A percentile compares a stretch with the other conserved stretches of the same genome.
Evolutionary conservation across 2,329 filamentous ascomycete species (phyloP).

Genomic region (Cyclaneusma minus): DNA sequence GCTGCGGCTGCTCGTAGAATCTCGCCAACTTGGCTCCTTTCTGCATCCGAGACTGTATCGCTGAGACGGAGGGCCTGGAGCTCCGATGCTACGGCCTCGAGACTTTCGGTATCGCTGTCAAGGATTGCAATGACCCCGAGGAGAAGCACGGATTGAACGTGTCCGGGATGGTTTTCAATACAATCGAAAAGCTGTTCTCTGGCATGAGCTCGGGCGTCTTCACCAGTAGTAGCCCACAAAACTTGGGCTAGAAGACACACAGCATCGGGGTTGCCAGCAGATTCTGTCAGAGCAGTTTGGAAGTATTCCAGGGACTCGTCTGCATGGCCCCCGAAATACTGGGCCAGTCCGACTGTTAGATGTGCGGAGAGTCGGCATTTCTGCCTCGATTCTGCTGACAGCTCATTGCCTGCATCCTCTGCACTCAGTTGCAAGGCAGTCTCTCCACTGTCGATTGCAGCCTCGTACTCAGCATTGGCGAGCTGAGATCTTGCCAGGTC

Average conservation of each 20-base stretch:
- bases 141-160: slow-evolving; percentile 66
- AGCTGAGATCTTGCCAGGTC: slow-evolving; percentile 79
- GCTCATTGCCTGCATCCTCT: slow-evolving; percentile 52
- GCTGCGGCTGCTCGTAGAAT: slow-evolving; percentile 61
- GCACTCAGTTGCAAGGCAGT: slow-evolving; percentile 64
- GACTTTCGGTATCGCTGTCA: slow-evolving; percentile 61
- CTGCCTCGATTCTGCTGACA: slow-evolving; percentile 46
- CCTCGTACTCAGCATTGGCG: slow-evolving; percentile 44
- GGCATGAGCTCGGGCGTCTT: slow-evolving; percentile 59
- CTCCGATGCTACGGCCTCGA: slow-evolving; percentile 68
- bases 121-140: slow-evolving; percentile 73
- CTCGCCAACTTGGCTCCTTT: slow-evolving; percentile 56
- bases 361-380: slow-evolving; percentile 72
- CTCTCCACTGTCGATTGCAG: slow-evolving; percentile 67
- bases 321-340: slow-evolving; percentile 54
- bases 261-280: slow-evolving; percentile 61
- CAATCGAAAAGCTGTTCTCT: slow-evolving; percentile 67
- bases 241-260: slow-evolving; percentile 82
- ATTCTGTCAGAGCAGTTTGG: slow-evolving; percentile 63
- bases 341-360: slow-evolving; percentile 69
- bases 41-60: slow-evolving; percentile 41
- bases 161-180: slow-evolving; percentile 57
- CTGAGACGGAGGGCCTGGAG: slow-evolving; percentile 57
- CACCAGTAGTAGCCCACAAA: slow-evolving; percentile 75
- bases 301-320: slow-evolving; percentile 66